Base-by-base conservation (phyloP, 805 yeast genomes). In the Priceomyces carsonii region DNA sequence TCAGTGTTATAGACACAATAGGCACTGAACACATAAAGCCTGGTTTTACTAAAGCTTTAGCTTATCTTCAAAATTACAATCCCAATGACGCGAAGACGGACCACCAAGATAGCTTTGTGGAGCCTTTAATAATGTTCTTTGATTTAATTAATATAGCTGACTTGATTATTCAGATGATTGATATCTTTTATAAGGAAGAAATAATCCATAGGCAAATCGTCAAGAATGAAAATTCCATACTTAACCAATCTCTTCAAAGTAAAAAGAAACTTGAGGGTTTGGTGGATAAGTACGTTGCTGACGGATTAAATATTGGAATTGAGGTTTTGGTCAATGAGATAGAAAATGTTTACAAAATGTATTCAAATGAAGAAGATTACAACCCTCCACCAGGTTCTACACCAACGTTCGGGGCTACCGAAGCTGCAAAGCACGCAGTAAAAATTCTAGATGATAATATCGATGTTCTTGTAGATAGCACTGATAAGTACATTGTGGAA, bases 101-200 rank as follows among this genome's bases (percentile, higher is more conserved):
- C 10, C 40, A 40, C 23, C 33, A 48, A 15, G 60, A 53, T 16
- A 52, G 63, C 16, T 69, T 73, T 6, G 82, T 85, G n/a, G 95
- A 85, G 43, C 98, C 98, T 0, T 68, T 91, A 35, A 83, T 83
- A 0, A 78, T 85, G 29, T 91, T 93, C 49, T 84, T 95, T 12
- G 97, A 91, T 54, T 71, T 93, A 38, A 93, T 93, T 22, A 93
- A 90, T 48, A 81, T 87, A 40, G 97, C 96, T 4, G 99, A 91
- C 57, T 66, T 91, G 38, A 86, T 93, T 15, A 82, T 88, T 50
- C 97, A 91, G 55, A 87, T 91, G 95, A 65, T 90, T 28, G 89
- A 85, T 34, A 86, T 88, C 5, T 93, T 93, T 48, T 91, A 88
- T 61, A 84, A 85, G 48, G 90, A 86, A 55, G 98, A 91, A 55